Evolutionary conservation across 164 flowering plant genomes (phyloP), one percentile per base, ranked within the genome.

Genomic region (Macadamia integrifolia): DNA sequence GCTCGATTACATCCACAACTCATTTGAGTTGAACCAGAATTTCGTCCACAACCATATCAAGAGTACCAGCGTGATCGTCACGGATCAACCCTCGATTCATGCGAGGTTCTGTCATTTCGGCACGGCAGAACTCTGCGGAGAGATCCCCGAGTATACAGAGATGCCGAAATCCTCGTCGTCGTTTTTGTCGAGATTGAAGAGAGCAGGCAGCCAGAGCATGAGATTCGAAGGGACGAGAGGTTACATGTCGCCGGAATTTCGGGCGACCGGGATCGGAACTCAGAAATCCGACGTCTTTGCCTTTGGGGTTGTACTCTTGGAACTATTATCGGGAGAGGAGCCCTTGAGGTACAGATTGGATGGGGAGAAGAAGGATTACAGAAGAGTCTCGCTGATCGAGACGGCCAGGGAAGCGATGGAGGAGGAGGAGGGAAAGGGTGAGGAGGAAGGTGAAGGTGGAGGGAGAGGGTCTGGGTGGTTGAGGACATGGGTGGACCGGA

Each of bases 41-140:
- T 71, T 77, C 61, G 85, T 90, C 9, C 97, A 92, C 69, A 89
- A 89, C 62, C 87, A 85, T 71, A 80, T 94, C 75, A 85, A 86
- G 74, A 79, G 85, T 73, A 77, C 85, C 28, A 78, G 83, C 70
- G 70, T 94, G 14, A 67, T 90, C 52, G 81, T 94, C 64, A 74
- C 86, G 17, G 95, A 87, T 35, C 40, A 35, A 44, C 92, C 86
- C 0, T 69, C 77, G 14, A 75, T 82, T 63, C 77, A 76, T 56
- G 97, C 90, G 11, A 83, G 78, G 77, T 82, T 92, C 61, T 88
- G 93, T 71, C 97, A 92, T 66, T 90, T 90, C 75, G 97, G 97
- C 13, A 78, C 91, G 3, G 80, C 97, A 2, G 85, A 82, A 67
- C 76, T 92, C 18, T 85, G 93, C 77, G 90, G 96, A 32, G 97